phyloP scores from a whole-genome alignment of 2,329 filamentous ascomycete genomes.

The Beauveria sp. region DNA sequence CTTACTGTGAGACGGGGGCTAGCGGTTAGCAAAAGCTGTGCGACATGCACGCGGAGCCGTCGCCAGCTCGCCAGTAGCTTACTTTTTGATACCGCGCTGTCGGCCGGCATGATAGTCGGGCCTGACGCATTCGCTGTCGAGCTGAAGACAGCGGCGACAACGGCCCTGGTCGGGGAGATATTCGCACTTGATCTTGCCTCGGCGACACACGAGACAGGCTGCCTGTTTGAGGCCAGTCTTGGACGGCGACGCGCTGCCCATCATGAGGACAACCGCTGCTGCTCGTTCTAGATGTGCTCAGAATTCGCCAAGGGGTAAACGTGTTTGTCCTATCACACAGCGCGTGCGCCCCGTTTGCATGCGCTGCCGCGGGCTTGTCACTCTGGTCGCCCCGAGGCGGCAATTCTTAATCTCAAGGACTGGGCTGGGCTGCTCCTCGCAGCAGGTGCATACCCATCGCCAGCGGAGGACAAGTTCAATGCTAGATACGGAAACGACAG shows the following conservation, averaged over 20 bases:
- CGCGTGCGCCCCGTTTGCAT: not conserved
- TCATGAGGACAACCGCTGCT: not conserved
- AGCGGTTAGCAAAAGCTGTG: conserved; percentile 8
- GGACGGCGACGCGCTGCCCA: conserved; percentile 1
- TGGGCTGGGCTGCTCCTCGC: not conserved
- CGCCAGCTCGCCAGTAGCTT: conserved; percentile 17
- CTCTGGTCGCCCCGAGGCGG: not conserved
- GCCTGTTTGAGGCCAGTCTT: conserved; percentile 29
- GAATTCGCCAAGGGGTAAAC: no score
- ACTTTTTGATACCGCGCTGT: conserved; percentile 74
- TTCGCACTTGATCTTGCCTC: conserved; percentile 62
- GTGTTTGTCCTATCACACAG: not conserved
- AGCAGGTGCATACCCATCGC: not conserved
- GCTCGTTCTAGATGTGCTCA: no score
- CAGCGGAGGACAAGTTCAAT: not conserved
- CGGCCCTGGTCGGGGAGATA: conserved; percentile 42
- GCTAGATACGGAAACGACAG: not conserved
- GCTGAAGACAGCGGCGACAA: conserved; percentile 55
- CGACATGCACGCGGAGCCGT: not conserved
- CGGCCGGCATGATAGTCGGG: conserved; percentile 67
- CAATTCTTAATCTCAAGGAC: not conserved
- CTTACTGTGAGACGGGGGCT: conserved; percentile 47
- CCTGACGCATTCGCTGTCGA: conserved; percentile 55
- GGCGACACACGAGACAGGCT: conserved; percentile 56
- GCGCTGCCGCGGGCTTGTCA: not conserved